Base-by-base conservation (phyloP, 768 basidiomycete genomes). In the Hydnum rufescens region DNA sequence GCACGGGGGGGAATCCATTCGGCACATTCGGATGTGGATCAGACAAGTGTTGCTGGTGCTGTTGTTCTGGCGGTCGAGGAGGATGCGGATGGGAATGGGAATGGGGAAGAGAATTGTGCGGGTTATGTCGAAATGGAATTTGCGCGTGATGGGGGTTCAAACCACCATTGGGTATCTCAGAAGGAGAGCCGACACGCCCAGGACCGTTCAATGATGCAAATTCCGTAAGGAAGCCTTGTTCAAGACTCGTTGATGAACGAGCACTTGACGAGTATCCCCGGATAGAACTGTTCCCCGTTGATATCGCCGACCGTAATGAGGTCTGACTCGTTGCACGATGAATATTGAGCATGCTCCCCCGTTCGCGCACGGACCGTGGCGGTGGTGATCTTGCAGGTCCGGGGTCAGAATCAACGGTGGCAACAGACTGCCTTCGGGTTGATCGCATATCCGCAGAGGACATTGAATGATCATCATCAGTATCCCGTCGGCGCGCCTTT, bases 391-490 rank as follows among this genome's bases (percentile, higher is more conserved):
- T 34, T 73, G 46, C 67, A 4, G 84, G 85, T 0, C 86, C 85
- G 48, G 86, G 85, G 61, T 89, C 86, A 58, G 82, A 85, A 61
- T 87, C 84, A 51, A 84, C 82, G 3, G 86, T 83, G 25, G 79
- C 75, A 60, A 83, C 82, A 19, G 85, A 89, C 4, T 81, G 74
- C 52, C 76, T 76, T 39, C 78, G 74, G 51, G 77, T 68, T 62
- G 78, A 82, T 58, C 81, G 81, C 29, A 89, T 70, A 58, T 89
- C 88, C 46, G 83, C 86, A 28, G 82, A 86, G 51, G 85, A 87
- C 75, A 87, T 82, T 29, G 88, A 90, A 61, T 83, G 85, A 60
- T 88, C 87, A 61, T 89, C 88, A 65, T 92, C 88, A 58, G 74
- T 81, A 59, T 88, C 84, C 62, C 83, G 69, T 62, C 82, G 74